Conservation (phyloP, 495 filamentous ascomycete genomes). For the Geoglossum glabrum region DNA sequence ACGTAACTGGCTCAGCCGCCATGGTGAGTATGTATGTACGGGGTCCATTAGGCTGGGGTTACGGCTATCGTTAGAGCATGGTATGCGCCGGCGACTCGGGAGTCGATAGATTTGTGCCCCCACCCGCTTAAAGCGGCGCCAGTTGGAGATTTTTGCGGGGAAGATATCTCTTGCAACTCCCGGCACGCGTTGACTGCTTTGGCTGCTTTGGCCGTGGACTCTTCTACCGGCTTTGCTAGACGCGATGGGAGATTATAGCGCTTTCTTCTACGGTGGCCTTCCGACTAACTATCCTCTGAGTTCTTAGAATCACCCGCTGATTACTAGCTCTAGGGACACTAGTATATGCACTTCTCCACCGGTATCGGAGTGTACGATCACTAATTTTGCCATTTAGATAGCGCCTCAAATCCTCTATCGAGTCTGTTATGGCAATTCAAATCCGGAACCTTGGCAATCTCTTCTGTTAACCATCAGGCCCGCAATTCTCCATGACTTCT, state of each 20-base stretch:
- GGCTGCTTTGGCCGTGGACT: too few species aligned
- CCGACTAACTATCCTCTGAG: background rate
- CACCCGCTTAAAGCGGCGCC: too few species aligned
- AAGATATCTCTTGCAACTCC: too few species aligned
- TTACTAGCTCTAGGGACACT: constrained; percentile 21
- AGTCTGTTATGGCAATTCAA: constrained; percentile 47
- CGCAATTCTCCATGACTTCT: constrained; percentile 53
- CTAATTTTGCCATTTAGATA: constrained; percentile 34
- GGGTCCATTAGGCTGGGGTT: too few species aligned
- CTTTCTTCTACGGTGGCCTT: constrained; percentile 43
- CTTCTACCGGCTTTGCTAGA: too few species aligned
- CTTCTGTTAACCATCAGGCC: constrained; percentile 42
- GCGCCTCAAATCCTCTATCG: constrained; percentile 60
- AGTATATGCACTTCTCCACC: background rate
- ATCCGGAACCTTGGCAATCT: constrained; percentile 28
- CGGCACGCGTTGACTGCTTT: too few species aligned
- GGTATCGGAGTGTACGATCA: constrained; percentile 15
- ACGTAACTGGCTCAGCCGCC: too few species aligned
- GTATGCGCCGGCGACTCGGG: too few species aligned
- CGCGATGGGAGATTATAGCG: constrained; percentile 19
- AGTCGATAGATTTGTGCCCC: too few species aligned
- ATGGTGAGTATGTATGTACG: too few species aligned
- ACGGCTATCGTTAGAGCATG: too few species aligned
- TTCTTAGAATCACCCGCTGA: background rate
- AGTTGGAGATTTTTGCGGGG: too few species aligned